Conservation (phyloP, 176 grass and related monocot genomes). For the Secale cereale region DNA sequence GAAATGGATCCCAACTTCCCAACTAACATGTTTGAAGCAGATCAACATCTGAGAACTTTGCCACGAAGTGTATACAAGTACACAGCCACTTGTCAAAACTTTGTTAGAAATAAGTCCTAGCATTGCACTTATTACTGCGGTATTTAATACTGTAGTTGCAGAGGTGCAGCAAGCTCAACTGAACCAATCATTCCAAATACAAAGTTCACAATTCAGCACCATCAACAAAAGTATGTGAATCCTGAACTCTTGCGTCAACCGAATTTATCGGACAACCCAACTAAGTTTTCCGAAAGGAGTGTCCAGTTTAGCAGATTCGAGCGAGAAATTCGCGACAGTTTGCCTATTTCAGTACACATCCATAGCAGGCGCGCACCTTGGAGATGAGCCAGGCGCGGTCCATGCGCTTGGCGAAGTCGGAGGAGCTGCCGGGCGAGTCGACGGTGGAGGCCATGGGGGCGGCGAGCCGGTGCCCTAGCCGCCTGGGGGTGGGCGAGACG, state of each 20-base stretch:
- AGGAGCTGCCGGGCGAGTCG: constrained; percentile 63
- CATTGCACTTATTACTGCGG: background rate
- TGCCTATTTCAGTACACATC: background rate
- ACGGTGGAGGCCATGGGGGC: constrained; percentile 57
- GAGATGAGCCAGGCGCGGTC: constrained; percentile 91
- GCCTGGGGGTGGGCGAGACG: background rate
- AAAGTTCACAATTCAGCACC: background rate
- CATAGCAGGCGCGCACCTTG: constrained; percentile 38
- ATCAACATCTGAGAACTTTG: background rate
- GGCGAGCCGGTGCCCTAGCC: background rate
- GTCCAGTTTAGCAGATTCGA: background rate
- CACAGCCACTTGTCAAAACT: background rate
- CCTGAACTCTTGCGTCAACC: background rate
- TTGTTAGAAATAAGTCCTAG: background rate
- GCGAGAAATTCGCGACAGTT: background rate
- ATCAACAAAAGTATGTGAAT: background rate
- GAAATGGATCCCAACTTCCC: background rate
- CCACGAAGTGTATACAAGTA: background rate
- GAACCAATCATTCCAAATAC: background rate
- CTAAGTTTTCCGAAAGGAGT: background rate
- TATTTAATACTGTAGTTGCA: background rate
- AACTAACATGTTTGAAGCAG: background rate
- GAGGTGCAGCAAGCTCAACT: background rate
- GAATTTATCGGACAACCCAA: background rate
- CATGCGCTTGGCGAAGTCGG: constrained; percentile 69